These are phyloP conservation scores for Claviceps sp. DNA, from an alignment of 2,329 filamentous ascomycete genomes.

Conservation along the genomic window DNA sequence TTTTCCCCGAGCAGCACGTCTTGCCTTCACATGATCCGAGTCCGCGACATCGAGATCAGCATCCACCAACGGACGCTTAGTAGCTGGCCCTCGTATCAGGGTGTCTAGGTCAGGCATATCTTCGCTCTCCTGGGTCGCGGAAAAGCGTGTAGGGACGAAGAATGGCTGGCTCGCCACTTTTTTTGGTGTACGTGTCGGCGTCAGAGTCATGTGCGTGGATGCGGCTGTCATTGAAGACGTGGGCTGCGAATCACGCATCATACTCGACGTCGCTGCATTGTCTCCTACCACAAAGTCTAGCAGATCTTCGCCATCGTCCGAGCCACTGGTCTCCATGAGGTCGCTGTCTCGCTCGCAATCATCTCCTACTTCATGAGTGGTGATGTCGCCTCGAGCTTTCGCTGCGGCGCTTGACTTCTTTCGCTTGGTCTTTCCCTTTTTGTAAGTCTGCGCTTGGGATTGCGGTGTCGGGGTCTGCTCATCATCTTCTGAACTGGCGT, in stretches of 20 bases:
- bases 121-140: slow-evolving; percentile 28
- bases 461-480: slow-evolving; percentile 6
- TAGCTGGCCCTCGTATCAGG: slow-evolving; percentile 10
- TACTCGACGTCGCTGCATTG: slow-evolving; percentile 27
- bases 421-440: slow-evolving; percentile 12
- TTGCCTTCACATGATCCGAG: slow-evolving; percentile 9
- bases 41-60: neutral
- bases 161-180: slow-evolving; percentile 17
- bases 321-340: slow-evolving; percentile 30
- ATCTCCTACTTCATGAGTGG: slow-evolving; percentile 36
- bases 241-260: slow-evolving; percentile 18
- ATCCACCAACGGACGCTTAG: neutral
- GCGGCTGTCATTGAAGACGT: slow-evolving; percentile 14
- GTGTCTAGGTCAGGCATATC: slow-evolving; percentile 23
- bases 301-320: slow-evolving; percentile 35
- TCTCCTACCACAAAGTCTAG: slow-evolving; percentile 44
- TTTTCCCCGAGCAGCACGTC: slow-evolving; percentile 13
- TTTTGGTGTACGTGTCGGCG: neutral
- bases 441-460: slow-evolving; percentile 2
- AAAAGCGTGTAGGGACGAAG: slow-evolving; percentile 25
- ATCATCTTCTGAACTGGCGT: slow-evolving; percentile 10
- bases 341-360: slow-evolving; percentile 38
- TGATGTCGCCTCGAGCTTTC: slow-evolving; percentile 17
- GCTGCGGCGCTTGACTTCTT: slow-evolving; percentile 9
- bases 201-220: slow-evolving; percentile 8